These are phyloP conservation scores for Suillus brevipes DNA, from an alignment of 768 basidiomycete genomes.

Conservation along the genomic window DNA sequence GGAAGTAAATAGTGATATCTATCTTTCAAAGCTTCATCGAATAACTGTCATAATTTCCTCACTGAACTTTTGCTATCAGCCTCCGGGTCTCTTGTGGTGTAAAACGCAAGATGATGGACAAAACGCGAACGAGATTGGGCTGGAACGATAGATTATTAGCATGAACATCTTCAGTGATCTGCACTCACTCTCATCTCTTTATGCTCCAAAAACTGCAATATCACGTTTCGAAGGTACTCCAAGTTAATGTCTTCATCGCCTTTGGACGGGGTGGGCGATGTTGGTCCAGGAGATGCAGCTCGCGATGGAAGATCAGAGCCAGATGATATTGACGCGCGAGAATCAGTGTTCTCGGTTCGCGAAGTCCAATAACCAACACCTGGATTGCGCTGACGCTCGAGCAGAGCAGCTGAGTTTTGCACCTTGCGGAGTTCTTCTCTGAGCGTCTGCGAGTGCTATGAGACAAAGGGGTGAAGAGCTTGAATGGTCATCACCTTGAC, in stretches of 20 bases:
- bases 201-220: constrained; percentile 96
- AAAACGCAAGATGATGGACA: constrained; percentile 91
- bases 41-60: neutral
- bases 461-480: constrained; percentile 8
- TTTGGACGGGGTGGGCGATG: constrained; percentile 29
- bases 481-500: constrained; percentile 65
- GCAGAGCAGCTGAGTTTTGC: constrained; percentile 85
- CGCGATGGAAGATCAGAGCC: constrained; percentile 42
- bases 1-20: neutral
- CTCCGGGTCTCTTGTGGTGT: constrained; percentile 93
- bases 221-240: constrained; percentile 94
- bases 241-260: constrained; percentile 92
- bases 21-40: neutral
- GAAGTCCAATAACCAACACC: constrained; percentile 92
- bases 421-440: constrained; percentile 95
- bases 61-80: constrained; percentile 80
- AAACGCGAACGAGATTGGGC: constrained; percentile 88
- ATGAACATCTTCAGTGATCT: neutral
- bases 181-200: constrained; percentile 93
- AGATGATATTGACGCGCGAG: constrained; percentile 42
- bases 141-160: constrained; percentile 29
- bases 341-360: constrained; percentile 35
- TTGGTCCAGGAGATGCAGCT: constrained; percentile 37
- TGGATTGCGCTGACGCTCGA: constrained; percentile 90
- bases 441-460: constrained; percentile 56